Evolutionary conservation across 108 stramenopile genomes (phyloP), one percentile per base, ranked within the genome.

Genomic region (Epithemia pelagica): DNA sequence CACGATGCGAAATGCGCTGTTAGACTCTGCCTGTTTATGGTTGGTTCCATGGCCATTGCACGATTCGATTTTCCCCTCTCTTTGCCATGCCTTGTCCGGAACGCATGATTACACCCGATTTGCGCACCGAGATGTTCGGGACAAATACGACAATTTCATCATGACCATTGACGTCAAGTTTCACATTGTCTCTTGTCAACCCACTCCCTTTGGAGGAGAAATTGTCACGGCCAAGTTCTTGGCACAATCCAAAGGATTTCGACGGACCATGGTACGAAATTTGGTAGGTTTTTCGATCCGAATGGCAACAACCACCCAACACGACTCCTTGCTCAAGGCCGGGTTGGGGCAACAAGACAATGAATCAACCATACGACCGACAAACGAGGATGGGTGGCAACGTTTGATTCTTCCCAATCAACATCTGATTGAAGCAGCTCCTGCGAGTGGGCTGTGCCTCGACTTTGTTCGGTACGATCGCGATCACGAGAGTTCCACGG

Each of bases 211-310:
- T 2, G 30, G 28, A n/a, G 67, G 54, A 22, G 54, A 58, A 19
- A 58, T 86, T 18, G 62, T 86, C 54, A 74, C 75, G 65, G 81
- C 74, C 24, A 75, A 72, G 53, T 87, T 92, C 65, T 30, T 61
- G 24, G 65, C 87, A 2, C 69, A 83, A 65, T 84, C 84, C 10
- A 82, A 82, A 62, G 88, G 91, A 24, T 92, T 92, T 73, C 82
- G 83, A 26, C 65, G 91, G 32, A 81, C 82, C 18, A 86, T 87
- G 87, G 84, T 92, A 0, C 75, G 91, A 27, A 87, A 87, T 67
- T 65, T 92, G 59, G 66, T 89, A 7, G 91, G 91, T 1, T 92
- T 84, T 74, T 76, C 85, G 7, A 84, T 92, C 10, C 37, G 37
- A 46, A 10, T 46, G 37, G 37, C 37, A 10, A 15, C 37, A 46